These are phyloP conservation scores for Chionographis japonica DNA, from an alignment of 106 monocot genomes.

Conservation along the genomic window DNA sequence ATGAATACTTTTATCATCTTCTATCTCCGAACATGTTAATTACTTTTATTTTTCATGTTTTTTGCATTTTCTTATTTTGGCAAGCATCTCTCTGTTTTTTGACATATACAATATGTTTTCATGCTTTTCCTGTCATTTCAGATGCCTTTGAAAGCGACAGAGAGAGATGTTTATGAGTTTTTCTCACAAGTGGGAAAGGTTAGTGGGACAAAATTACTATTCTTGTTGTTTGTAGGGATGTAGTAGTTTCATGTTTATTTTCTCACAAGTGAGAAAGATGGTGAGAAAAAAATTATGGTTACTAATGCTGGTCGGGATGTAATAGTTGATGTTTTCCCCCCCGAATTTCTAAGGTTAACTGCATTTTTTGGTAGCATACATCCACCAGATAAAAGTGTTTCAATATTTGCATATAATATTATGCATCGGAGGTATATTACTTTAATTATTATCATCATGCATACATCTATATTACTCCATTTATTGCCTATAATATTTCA, in stretches of 20 bases:
- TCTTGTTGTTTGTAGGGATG: neutral
- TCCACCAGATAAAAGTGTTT: constrained; percentile 33
- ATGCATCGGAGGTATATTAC: constrained; percentile 34
- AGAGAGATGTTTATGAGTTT: constrained; percentile 83
- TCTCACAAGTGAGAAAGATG: neutral
- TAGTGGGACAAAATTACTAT: constrained; percentile 2
- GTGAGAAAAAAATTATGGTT: no score
- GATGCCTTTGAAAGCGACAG: constrained; percentile 75
- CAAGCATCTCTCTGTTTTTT: neutral
- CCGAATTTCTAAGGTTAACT: constrained; percentile 38
- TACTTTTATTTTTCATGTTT: no score
- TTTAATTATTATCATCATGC: constrained; percentile 24
- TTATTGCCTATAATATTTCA: constrained; percentile 10
- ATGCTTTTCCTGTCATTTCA: constrained; percentile 7
- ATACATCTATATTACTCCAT: neutral
- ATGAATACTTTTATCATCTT: no score
- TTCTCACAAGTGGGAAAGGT: constrained; percentile 89
- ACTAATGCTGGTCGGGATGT: no score
- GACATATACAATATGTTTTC: neutral
- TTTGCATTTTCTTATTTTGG: no score
- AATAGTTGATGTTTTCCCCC: constrained; percentile 10
- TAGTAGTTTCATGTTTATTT: constrained; percentile 1
- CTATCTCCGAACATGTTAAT: no score
- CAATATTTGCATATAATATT: constrained; percentile 28
- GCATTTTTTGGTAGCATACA: constrained; percentile 32